These are phyloP conservation scores for Astraeus odoratus DNA, from an alignment of 768 basidiomycete species.

Conservation along the genomic window DNA sequence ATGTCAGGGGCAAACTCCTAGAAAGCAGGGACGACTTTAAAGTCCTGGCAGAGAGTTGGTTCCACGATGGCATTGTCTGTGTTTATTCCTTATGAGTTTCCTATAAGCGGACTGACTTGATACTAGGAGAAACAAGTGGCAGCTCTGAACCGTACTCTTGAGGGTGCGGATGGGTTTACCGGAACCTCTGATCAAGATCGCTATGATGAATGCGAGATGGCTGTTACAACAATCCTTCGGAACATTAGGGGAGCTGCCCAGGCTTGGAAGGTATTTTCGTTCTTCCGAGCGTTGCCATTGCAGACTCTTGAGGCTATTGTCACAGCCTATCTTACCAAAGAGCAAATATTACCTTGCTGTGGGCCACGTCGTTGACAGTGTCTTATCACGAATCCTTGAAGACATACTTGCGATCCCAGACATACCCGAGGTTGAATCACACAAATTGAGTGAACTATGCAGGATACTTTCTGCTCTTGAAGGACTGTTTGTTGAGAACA, in stretches of 20 bases:
- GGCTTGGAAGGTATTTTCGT: slow-evolving; percentile 59
- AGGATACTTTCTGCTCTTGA: slow-evolving; percentile 74
- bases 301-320: slow-evolving; percentile 1
- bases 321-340: slow-evolving; percentile 67
- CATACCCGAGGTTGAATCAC: slow-evolving; percentile 85
- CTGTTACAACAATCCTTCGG: slow-evolving; percentile 54
- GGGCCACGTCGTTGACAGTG: slow-evolving; percentile 64
- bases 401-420: slow-evolving; percentile 75
- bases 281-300: background rate
- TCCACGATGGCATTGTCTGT: slow-evolving; percentile 63
- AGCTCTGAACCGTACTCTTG: slow-evolving; percentile 35
- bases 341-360: slow-evolving; percentile 66
- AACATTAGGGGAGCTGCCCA: slow-evolving; percentile 57
- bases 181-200: slow-evolving; percentile 65
- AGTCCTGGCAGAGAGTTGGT: slow-evolving; percentile 61
- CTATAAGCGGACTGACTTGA: background rate
- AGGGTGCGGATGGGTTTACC: slow-evolving; percentile 57
- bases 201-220: slow-evolving; percentile 71
- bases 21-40: slow-evolving; percentile 48
- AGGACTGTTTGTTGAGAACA: slow-evolving; percentile 67
- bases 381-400: slow-evolving; percentile 57
- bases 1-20: slow-evolving; percentile 39
- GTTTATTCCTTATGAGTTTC: background rate
- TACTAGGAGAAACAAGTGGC: slow-evolving; percentile 18
- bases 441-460: slow-evolving; percentile 76